phyloP scores from a whole-genome alignment of 805 yeast species.

The Myxozyma monticola region DNA sequence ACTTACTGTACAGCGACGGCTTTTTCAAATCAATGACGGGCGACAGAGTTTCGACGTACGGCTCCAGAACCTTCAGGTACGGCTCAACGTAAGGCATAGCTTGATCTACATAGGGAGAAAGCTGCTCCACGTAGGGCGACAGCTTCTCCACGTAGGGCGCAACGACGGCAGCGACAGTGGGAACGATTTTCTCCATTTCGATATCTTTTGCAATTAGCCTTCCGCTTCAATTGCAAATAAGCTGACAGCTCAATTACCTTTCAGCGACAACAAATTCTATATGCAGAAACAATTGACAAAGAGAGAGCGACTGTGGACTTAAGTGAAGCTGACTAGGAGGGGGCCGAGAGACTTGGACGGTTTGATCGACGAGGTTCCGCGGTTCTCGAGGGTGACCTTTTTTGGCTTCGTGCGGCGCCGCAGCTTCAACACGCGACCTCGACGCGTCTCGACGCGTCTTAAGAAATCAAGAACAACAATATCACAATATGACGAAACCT shows the following conservation, averaged over 20 bases:
- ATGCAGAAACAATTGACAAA: too few relatives aligned
- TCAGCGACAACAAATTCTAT: background rate
- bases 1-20: constrained; percentile 19
- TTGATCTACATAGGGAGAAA: background rate
- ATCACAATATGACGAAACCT: background rate
- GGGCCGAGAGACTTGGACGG: too few relatives aligned
- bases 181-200: background rate
- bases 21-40: constrained; percentile 20
- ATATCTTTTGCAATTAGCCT: background rate
- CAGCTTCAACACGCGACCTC: too few relatives aligned
- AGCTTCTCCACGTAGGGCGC: background rate
- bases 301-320: too few relatives aligned
- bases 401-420: too few relatives aligned
- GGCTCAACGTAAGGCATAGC: background rate
- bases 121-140: background rate
- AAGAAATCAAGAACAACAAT: background rate
- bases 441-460: background rate
- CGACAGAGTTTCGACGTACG: background rate
- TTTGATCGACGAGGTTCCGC: too few relatives aligned
- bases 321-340: too few relatives aligned
- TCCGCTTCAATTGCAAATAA: background rate
- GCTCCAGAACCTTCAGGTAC: background rate
- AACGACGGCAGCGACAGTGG: background rate
- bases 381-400: background rate
- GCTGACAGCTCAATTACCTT: background rate